Conservation (phyloP, 2,329 filamentous ascomycete genomes). For the Phoma sp. region DNA sequence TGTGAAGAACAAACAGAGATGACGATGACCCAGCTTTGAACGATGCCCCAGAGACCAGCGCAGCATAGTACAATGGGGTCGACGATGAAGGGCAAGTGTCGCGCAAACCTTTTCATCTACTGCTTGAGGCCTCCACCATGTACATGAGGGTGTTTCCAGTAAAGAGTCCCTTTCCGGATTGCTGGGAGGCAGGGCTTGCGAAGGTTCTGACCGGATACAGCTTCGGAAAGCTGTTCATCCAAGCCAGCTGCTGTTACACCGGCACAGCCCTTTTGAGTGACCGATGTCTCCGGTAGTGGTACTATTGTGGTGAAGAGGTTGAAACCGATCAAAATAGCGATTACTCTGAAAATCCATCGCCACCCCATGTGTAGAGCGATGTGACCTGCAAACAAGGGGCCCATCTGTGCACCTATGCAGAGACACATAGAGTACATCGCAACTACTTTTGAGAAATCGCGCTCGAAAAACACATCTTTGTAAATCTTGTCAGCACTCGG, state of each 20-base stretch:
- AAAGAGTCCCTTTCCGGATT: too few relatives aligned
- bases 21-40: neutral
- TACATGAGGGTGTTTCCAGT: neutral
- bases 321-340: neutral
- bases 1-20: neutral
- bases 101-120: neutral
- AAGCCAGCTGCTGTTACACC: too few relatives aligned
- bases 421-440: neutral
- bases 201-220: too few relatives aligned
- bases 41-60: neutral
- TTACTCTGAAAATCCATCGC: neutral
- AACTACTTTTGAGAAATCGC: neutral
- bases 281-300: neutral
- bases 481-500: too few relatives aligned
- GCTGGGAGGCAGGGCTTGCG: too few relatives aligned
- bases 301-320: neutral
- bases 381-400: neutral
- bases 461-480: neutral
- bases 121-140: neutral
- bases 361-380: neutral
- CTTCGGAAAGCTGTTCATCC: too few relatives aligned
- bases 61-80: neutral
- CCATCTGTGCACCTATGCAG: neutral
- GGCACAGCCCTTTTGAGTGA: too few relatives aligned
- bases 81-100: neutral